Evolutionary conservation across 164 flowering plant species (phyloP), one percentile per base, ranked within the genome.

Genomic region (Tinospora cordifolia): DNA sequence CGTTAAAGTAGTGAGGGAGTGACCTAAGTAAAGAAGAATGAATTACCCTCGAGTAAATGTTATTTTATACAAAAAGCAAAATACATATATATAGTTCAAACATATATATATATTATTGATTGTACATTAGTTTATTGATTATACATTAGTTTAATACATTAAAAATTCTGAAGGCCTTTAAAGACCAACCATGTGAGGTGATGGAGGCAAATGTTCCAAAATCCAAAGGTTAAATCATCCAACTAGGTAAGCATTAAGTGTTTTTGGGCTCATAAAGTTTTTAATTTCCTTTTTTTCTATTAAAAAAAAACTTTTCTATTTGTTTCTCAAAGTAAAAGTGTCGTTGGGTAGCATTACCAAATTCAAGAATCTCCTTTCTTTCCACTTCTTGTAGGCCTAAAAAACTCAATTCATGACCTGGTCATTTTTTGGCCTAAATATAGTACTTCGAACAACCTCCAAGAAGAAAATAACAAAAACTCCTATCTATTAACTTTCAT

Each of bases 281-380:
- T 54, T 54, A 15, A 19, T 21, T 54, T 30, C 4, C 2, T 30
- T 30, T 30, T 30, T 30, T 30, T 30, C 4, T 1, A 2, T 30
- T 30, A n/a, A n/a, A n/a, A n/a, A n/a, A n/a, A n/a, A n/a, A n/a
- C n/a, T 30, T 30, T 30, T 54, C n/a, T 54, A 25, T 10, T 13
- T 30, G 47, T 21, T 21, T 8, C 60, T 19, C 60, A 54, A 54
- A 54, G 60, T 54, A 8, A 54, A 54, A 54, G n/a, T 54, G 60
- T 54, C 60, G 24, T 54, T 54, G n/a, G 60, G 60, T 54, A 54
- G 60, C 60, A 54, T 15, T n/a, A 54, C 60, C 60, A 21, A 54
- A n/a, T 22, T 54, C n/a, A n/a, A 54, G 60, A 54, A 17, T 54
- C 60, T 54, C 24, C 60, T 54, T 54, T 54, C n/a, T 54, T 10